A percentile compares a stretch with the other conserved stretches of the same genome.
Conservation (phyloP, 768 basidiomycete species). For the Arthromyces matolae region DNA sequence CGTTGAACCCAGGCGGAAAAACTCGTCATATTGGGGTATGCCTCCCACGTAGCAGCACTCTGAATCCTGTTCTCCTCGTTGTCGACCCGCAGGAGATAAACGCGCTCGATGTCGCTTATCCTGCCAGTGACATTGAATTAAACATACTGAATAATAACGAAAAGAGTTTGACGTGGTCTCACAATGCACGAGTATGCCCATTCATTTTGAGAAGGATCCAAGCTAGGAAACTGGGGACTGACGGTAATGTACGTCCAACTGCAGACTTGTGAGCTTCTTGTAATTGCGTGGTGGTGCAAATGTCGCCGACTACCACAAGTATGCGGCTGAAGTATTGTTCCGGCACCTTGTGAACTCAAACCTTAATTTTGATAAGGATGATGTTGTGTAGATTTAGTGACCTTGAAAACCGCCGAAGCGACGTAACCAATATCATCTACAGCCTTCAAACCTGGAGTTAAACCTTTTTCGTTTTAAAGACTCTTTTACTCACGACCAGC, state of each 20-base stretch:
- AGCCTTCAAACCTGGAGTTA: constrained; percentile 17
- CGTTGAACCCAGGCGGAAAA: constrained; percentile 26
- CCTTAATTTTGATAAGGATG: not conserved
- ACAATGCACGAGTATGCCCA: constrained; percentile 27
- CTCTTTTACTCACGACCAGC: constrained; percentile 28
- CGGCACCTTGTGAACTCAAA: constrained; percentile 22
- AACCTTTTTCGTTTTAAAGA: not conserved
- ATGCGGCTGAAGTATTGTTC: constrained; percentile 19
- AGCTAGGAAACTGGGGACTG: constrained; percentile 26
- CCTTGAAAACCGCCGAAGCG: constrained; percentile 30
- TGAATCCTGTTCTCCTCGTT: constrained; percentile 22
- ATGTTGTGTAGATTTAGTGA: constrained; percentile 2
- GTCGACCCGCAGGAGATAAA: constrained; percentile 16
- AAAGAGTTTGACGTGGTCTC: constrained; percentile 13
- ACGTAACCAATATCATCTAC: constrained; percentile 33
- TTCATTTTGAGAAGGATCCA: constrained; percentile 25
- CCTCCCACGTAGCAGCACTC: constrained; percentile 16
- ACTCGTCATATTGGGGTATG: constrained; percentile 26
- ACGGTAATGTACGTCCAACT: constrained; percentile 24
- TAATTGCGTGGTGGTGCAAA: constrained; percentile 24
- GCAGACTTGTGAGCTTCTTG: constrained; percentile 25
- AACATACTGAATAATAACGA: not conserved
- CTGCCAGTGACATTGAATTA: constrained; percentile 11
- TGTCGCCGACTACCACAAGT: constrained; percentile 27
- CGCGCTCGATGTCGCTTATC: constrained; percentile 24